phyloP scores from a whole-genome alignment of 148 eudicot species.

The Rhododendron griersonianum region DNA sequence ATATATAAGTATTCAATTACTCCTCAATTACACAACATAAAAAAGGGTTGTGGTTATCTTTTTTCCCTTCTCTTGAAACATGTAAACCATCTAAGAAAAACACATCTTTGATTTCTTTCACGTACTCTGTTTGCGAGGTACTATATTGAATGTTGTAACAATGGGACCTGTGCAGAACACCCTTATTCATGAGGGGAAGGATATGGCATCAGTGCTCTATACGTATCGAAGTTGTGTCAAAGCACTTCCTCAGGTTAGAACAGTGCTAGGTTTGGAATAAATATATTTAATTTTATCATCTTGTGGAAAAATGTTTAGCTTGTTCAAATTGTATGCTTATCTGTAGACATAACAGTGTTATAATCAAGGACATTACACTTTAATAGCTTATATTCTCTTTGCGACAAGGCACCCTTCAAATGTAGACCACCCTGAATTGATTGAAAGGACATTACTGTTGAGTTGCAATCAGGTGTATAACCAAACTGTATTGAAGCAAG shows the following conservation, averaged over 20 bases:
- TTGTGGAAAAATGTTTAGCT: not conserved
- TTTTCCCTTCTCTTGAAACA: not conserved
- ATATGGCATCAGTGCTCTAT: conserved; percentile 88
- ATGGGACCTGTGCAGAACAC: conserved; percentile 48
- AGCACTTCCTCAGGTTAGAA: conserved; percentile 94
- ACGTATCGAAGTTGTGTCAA: conserved; percentile 95
- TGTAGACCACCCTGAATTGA: not conserved
- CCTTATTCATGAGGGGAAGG: conserved; percentile 87
- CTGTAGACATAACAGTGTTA: not conserved
- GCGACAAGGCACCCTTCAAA: not conserved
- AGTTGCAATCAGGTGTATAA: not conserved
- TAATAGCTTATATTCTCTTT: not conserved
- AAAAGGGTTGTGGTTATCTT: conserved; percentile 3
- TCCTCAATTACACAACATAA: not conserved
- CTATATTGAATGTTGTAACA: conserved; percentile 6
- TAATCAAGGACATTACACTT: not conserved
- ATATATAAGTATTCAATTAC: not conserved
- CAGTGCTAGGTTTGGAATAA: not conserved
- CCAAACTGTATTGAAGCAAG: not conserved
- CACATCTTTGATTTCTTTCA: not conserved
- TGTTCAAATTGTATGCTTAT: not conserved
- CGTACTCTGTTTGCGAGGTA: not conserved
- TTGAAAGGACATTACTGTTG: not conserved
- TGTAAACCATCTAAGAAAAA: not conserved
- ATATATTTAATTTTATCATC: not conserved